Evolutionary conservation across 441 rosid genomes (phyloP), one percentile per base, ranked within the genome.

Genomic region (Populus trichocarpa): DNA sequence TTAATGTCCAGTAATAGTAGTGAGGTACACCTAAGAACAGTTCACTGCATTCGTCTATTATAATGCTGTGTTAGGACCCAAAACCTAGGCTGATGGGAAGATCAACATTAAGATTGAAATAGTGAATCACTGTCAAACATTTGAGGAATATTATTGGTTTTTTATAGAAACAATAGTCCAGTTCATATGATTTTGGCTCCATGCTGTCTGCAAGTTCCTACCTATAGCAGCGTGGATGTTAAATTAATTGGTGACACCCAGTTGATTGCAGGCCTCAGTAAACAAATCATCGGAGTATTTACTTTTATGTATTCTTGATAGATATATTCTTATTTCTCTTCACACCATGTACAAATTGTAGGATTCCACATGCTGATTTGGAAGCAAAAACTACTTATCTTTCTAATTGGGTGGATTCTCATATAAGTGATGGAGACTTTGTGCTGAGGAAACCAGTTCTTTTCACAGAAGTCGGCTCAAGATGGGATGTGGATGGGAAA

Each of bases 391-490:
- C 80, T 32, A 82, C 81, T 38, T 84, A 23, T 66, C 84, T 84
- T 38, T 76, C 86, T 0, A 77, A 25, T 14, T 82, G 89, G 89
- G 65, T 84, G 67, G 84, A 84, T 46, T 82, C 89, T 75, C 89
- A 84, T 71, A 50, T 86, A 70, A 76, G 32, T 12, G 89, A 84
- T 35, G 85, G 89, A 22, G 76, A 84, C 1, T 12, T 22, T 5
- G 71, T 77, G 69, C 71, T 86, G 76, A 79, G 75, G 76, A 86
- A 86, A 64, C 89, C 87, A 4, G 77, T 84, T 63, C 79, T 86
- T 35, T 84, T 84, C 40, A 84, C 89, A 6, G 89, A 86, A 81
- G 80, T 86, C 70, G 89, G 87, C 35, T 84, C 82, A 20, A 61
- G 71, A 4, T 28, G 77, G 81, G 80, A 61, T 63, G 40, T 14